A percentile compares a stretch with the other conserved stretches of the same genome.
Evolutionary conservation across 495 filamentous ascomycete genomes (phyloP).

Genomic region (Tuber calosporum): DNA sequence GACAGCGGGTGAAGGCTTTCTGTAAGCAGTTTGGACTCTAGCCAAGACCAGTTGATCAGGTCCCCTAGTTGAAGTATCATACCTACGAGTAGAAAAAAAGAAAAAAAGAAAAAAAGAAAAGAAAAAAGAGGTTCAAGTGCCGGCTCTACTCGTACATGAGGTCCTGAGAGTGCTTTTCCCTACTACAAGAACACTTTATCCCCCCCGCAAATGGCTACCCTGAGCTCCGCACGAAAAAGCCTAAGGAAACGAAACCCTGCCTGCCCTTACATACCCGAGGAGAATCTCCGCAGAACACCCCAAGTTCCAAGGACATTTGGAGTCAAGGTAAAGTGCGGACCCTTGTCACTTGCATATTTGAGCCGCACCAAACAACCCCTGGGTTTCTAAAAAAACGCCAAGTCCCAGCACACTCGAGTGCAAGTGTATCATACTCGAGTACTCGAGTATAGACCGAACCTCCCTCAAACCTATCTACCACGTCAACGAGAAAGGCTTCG

Average conservation of each 20-base stretch:
- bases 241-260: neutral
- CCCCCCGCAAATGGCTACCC: neutral
- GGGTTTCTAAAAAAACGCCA: neutral
- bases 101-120: too few species aligned
- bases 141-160: neutral
- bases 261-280: neutral
- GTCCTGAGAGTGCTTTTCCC: neutral
- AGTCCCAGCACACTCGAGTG: neutral
- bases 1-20: neutral
- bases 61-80: neutral
- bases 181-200: neutral
- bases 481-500: neutral
- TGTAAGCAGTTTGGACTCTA: neutral
- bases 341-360: neutral
- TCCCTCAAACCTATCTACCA: neutral
- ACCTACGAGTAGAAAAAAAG: too few species aligned
- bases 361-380: neutral
- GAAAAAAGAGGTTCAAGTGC: neutral
- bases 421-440: neutral
- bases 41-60: neutral
- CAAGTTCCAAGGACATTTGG: neutral
- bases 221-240: neutral
- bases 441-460: neutral
- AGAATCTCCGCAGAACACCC: neutral
- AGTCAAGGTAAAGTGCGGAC: neutral